Percentiles rank a stretch among this genome's conserved stretches.
Conservation (phyloP, 345 rosid species). For the Arabidopsis suecica region DNA sequence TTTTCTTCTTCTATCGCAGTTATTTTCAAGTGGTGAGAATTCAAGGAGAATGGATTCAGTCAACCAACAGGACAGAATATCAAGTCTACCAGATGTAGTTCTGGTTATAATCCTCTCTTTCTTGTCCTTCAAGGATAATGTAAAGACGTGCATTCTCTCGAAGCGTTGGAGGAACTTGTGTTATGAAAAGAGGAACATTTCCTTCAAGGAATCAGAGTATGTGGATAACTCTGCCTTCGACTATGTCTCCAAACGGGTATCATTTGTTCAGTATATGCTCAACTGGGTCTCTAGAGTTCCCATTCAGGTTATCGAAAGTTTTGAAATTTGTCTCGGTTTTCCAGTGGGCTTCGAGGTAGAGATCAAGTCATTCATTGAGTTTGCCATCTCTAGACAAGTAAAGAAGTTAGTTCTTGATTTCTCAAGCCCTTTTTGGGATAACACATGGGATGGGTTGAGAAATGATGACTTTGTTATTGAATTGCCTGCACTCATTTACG, state of each 20-base stretch:
- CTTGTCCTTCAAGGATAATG: constrained; percentile 52
- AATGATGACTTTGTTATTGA: neutral
- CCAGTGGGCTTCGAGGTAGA: constrained; percentile 31
- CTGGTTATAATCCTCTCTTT: constrained; percentile 35
- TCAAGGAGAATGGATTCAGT: neutral
- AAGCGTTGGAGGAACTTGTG: constrained; percentile 44
- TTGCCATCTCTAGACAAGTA: constrained; percentile 23
- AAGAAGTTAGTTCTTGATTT: constrained; percentile 49
- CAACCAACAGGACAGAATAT: constrained; percentile 31
- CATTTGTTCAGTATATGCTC: constrained; percentile 32
- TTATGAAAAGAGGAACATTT: constrained; percentile 24
- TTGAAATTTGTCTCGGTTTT: constrained; percentile 39
- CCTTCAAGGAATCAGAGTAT: constrained; percentile 44
- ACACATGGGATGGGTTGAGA: neutral
- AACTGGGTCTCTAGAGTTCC: constrained; percentile 32
- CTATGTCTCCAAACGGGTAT: neutral
- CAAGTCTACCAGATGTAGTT: constrained; percentile 8
- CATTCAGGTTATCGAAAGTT: neutral
- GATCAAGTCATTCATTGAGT: constrained; percentile 34
- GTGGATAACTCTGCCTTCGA: constrained; percentile 4
- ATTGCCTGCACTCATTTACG: constrained; percentile 43
- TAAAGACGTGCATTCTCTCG: constrained; percentile 42
- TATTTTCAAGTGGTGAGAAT: neutral
- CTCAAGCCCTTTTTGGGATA: constrained; percentile 46
- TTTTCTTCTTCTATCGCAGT: neutral